Percentiles rank a stretch among this genome's conserved stretches.
phyloP scores from a whole-genome alignment of 805 yeast species.

The Wickerhamomyces strasburgensis region DNA sequence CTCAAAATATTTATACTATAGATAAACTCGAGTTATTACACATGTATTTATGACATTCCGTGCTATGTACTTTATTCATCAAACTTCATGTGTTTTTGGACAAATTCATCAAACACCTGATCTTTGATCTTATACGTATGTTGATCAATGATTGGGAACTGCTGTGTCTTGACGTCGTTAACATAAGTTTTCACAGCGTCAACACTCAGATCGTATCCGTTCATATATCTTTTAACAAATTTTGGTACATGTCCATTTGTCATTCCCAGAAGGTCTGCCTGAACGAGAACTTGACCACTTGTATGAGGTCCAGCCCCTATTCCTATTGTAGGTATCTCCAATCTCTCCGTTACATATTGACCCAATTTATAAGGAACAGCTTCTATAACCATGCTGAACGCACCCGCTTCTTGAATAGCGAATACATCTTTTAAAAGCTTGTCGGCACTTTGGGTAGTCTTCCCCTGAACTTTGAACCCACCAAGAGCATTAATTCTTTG shows the following conservation, averaged over 20 bases:
- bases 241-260: constrained; percentile 50
- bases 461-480: constrained; percentile 88
- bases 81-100: constrained; percentile 22
- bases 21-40: too few relatives aligned
- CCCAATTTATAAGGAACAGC: constrained; percentile 81
- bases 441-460: constrained; percentile 45
- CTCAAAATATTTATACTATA: neutral
- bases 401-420: constrained; percentile 70
- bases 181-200: constrained; percentile 50
- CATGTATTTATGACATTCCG: neutral
- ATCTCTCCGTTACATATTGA: constrained; percentile 49
- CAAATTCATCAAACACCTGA: constrained; percentile 48
- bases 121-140: constrained; percentile 71
- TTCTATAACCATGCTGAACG: constrained; percentile 69
- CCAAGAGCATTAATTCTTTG: constrained; percentile 75
- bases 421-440: constrained; percentile 61
- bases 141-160: constrained; percentile 55
- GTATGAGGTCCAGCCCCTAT: constrained; percentile 89
- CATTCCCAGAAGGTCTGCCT: constrained; percentile 81
- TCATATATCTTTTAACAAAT: constrained; percentile 69
- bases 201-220: constrained; percentile 44
- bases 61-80: neutral
- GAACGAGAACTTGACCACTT: constrained; percentile 87
- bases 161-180: constrained; percentile 47
- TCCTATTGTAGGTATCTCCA: constrained; percentile 82